Conservation (phyloP, 306 rosid species). For the Vigna angularis region DNA sequence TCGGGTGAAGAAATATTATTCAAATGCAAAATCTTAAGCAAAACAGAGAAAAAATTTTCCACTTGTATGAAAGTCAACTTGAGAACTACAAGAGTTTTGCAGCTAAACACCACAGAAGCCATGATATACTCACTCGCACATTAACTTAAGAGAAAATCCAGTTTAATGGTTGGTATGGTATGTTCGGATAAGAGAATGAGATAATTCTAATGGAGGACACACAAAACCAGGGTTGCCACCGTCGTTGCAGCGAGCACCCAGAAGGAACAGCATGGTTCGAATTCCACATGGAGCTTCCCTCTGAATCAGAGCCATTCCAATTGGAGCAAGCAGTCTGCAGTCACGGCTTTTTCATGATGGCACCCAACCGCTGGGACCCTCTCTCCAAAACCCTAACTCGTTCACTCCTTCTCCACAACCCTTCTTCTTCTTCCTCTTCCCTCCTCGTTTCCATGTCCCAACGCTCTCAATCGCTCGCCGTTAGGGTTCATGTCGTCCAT, state of each 20-base stretch:
- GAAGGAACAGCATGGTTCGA: no score
- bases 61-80: no score
- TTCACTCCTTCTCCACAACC: conserved; percentile 36
- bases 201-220: not conserved
- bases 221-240: not conserved
- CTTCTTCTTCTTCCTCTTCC: conserved; percentile 2
- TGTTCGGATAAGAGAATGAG: no score
- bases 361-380: conserved; percentile 63
- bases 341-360: conserved; percentile 67
- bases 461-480: conserved; percentile 24
- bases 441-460: conserved; percentile 43
- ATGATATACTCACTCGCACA: no score
- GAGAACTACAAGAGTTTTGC: no score
- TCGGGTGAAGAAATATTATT: no score
- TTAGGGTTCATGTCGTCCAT: conserved; percentile 29
- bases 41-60: no score
- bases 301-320: conserved; percentile 23
- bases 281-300: conserved; percentile 38
- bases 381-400: conserved; percentile 57
- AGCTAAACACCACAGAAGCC: no score
- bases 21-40: no score
- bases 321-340: conserved; percentile 59
- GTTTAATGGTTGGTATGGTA: no score
- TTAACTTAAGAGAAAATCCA: no score
- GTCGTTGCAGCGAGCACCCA: not conserved